These are phyloP conservation scores for Sugiyamaella paludigena DNA, from an alignment of 1,139 yeast genomes.

Conservation along the genomic window DNA sequence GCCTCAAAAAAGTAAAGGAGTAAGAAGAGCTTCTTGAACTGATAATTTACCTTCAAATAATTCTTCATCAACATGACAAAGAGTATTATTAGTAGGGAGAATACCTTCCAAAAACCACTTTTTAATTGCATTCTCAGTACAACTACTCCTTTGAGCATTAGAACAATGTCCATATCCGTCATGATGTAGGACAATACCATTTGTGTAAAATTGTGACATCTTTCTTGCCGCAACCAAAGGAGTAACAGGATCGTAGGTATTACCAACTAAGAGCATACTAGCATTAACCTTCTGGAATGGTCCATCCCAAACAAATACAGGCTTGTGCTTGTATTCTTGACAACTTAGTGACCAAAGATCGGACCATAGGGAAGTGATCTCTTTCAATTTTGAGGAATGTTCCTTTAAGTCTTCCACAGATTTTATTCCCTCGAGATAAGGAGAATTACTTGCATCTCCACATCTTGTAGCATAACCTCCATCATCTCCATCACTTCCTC, in stretches of 20 bases:
- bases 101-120: conserved; percentile 17
- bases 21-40: background rate
- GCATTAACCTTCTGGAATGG: conserved; percentile 20
- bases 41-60: conserved; percentile 5
- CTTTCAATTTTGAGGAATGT: no score
- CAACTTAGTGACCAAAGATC: conserved; percentile 15
- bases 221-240: conserved; percentile 19
- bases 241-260: conserved; percentile 21
- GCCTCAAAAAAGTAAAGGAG: no score
- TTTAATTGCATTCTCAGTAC: conserved; percentile 11
- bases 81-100: conserved; percentile 17
- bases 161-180: conserved; percentile 21
- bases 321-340: conserved; percentile 8
- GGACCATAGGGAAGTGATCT: conserved; percentile 6
- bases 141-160: conserved; percentile 18
- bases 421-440: no score
- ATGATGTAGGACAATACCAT: conserved; percentile 17
- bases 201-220: conserved; percentile 19
- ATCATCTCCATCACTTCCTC: conserved; percentile 1
- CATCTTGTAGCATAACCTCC: conserved; percentile 19
- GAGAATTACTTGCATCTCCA: conserved; percentile 17
- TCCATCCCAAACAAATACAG: conserved; percentile 20
- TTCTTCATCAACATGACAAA: conserved; percentile 15
- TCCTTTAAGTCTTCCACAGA: no score
- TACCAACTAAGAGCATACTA: conserved; percentile 18